Evolutionary conservation across 2,329 filamentous ascomycete genomes (phyloP).

Genomic region (Colletotrichum sidae): DNA sequence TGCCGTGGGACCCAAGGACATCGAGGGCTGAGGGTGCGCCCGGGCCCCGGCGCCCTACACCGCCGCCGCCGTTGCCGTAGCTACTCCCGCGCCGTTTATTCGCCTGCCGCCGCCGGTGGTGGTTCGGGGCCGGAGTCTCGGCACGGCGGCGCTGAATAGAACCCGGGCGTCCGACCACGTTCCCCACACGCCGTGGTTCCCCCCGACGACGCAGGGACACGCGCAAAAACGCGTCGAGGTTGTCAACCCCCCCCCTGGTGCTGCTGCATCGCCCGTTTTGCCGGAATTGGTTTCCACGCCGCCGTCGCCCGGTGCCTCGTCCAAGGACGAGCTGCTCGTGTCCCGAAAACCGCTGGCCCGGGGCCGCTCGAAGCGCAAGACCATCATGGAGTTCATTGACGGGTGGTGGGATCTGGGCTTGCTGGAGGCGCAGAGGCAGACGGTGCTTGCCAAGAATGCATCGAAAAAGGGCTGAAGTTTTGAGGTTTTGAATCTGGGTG

Average conservation of each 20-base stretch:
- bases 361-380: constrained; percentile 55
- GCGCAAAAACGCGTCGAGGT: constrained; percentile 29
- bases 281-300: constrained; percentile 34
- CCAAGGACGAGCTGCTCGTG: constrained; percentile 19
- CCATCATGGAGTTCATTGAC: constrained; percentile 60
- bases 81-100: too few species aligned
- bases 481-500: background rate
- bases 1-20: constrained; percentile 54
- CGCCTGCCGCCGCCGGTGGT: constrained; percentile 51
- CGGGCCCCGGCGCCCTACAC: constrained; percentile 48
- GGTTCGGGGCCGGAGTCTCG: constrained; percentile 45
- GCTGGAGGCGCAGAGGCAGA: constrained; percentile 58
- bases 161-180: constrained; percentile 38
- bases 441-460: constrained; percentile 41
- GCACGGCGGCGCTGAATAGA: constrained; percentile 47
- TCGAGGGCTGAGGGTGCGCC: constrained; percentile 62
- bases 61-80: too few species aligned
- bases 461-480: constrained; percentile 19
- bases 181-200: constrained; percentile 43
- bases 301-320: constrained; percentile 16
- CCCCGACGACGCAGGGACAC: constrained; percentile 47
- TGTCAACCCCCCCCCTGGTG: constrained; percentile 32
- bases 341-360: constrained; percentile 14
- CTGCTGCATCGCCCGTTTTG: constrained; percentile 14
- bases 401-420: constrained; percentile 68